Evolutionary conservation across 2,329 filamentous ascomycete genomes (phyloP).

Genomic region (Monosporascus ibericus): DNA sequence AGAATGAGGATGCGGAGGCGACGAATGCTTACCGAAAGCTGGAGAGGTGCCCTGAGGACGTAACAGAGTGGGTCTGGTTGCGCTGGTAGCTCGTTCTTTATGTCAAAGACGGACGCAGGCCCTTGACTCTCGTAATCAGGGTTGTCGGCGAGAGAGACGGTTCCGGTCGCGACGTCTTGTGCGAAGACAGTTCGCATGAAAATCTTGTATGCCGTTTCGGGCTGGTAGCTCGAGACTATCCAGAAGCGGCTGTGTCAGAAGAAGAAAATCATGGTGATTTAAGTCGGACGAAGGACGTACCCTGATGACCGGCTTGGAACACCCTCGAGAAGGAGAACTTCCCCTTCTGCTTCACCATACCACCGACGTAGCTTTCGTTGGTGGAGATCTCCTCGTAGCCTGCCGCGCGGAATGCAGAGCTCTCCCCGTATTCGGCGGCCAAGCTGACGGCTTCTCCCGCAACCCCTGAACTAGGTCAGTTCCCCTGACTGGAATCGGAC

Average conservation of each 20-base stretch:
- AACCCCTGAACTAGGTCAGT: conserved; percentile 3
- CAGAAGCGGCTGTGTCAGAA: neutral
- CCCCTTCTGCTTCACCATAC: conserved; percentile 37
- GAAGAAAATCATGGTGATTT: neutral
- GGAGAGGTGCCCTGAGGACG: neutral
- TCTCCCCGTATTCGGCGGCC: conserved; percentile 32
- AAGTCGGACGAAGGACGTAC: neutral
- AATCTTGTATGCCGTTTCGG: conserved; percentile 41
- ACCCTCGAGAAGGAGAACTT: conserved; percentile 40
- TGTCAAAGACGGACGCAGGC: conserved; percentile 6
- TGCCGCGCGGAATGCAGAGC: conserved; percentile 35
- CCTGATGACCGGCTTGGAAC: conserved; percentile 37
- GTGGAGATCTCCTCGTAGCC: conserved; percentile 38
- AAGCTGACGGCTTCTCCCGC: conserved; percentile 42
- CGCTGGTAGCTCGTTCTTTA: conserved; percentile 4
- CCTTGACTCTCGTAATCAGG: conserved; percentile 7
- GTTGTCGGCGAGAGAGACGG: conserved; percentile 25
- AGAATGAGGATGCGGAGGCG: too few species aligned
- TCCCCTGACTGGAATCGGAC: too few species aligned
- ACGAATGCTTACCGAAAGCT: neutral
- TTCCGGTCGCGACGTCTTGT: conserved; percentile 46
- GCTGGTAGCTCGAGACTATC: conserved; percentile 41
- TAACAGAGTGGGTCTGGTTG: conserved; percentile 4
- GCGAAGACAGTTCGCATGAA: conserved; percentile 42
- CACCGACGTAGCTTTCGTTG: conserved; percentile 35